phyloP scores from a whole-genome alignment of 2,329 filamentous ascomycete species.

The Beauveria sp. region DNA sequence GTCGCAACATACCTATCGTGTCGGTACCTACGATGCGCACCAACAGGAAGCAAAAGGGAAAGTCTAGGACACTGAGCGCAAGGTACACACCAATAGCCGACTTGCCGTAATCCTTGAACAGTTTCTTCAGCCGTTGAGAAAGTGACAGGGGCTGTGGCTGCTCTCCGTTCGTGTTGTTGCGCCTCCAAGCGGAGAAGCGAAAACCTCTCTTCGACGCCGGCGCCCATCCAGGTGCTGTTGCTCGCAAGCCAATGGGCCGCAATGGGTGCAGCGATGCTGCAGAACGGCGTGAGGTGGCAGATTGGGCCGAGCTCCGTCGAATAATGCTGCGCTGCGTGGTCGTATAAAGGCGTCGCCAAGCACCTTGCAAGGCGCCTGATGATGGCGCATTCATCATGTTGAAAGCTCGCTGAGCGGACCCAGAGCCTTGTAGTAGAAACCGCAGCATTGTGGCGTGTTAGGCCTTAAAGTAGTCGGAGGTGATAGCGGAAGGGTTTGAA shows the following conservation, averaged over 20 bases:
- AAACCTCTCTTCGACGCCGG: conserved; percentile 22
- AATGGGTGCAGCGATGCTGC: neutral
- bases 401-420: neutral
- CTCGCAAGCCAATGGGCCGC: neutral
- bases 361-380: conserved; percentile 6
- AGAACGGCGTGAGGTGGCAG: neutral
- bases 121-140: conserved; percentile 67
- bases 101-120: conserved; percentile 93
- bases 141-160: conserved; percentile 38
- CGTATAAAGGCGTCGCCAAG: conserved; percentile 6
- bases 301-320: neutral
- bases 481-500: neutral
- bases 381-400: conserved; percentile 1
- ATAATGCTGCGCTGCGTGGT: neutral
- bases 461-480: neutral
- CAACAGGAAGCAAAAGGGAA: conserved; percentile 88
- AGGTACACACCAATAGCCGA: conserved; percentile 87
- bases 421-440: neutral
- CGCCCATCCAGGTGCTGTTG: neutral
- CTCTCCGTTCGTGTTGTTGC: conserved; percentile 18
- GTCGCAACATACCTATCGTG: conserved; percentile 57
- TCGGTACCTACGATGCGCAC: conserved; percentile 80
- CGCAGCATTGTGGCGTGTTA: neutral
- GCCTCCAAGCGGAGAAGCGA: conserved; percentile 26
- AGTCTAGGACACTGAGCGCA: conserved; percentile 73